Percentiles rank a stretch among this genome's conserved stretches.
phyloP scores from a whole-genome alignment of 2,329 filamentous ascomycete genomes.

The Aureobasidium uvarum region DNA sequence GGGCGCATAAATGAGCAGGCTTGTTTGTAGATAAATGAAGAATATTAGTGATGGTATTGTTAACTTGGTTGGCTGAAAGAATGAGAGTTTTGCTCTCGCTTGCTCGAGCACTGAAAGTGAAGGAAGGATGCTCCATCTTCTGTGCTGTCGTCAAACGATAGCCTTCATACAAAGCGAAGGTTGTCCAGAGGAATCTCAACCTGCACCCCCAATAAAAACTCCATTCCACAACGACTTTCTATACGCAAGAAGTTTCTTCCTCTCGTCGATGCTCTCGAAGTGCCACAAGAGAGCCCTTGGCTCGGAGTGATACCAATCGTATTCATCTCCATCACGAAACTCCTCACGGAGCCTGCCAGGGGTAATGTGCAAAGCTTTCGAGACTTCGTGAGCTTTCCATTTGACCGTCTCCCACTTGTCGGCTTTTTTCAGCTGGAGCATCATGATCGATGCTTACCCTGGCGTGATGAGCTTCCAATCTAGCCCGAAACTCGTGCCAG shows the following conservation, averaged over 20 bases:
- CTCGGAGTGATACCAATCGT: no score
- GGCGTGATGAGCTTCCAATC: background rate
- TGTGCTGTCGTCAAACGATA: background rate
- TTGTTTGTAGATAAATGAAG: conserved; percentile 14
- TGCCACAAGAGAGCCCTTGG: no score
- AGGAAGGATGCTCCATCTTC: background rate
- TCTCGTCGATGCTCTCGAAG: no score
- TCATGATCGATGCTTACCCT: background rate
- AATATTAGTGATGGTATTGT: background rate
- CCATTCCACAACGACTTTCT: no score
- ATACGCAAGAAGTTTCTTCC: no score
- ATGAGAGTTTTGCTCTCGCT: background rate
- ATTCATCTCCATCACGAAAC: no score
- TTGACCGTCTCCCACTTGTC: background rate
- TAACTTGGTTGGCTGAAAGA: background rate
- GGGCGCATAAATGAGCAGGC: conserved; percentile 48
- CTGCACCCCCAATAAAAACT: no score
- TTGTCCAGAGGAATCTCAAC: no score
- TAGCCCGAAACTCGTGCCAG: background rate
- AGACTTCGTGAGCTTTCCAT: background rate
- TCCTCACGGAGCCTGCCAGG: no score
- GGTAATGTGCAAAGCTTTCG: background rate
- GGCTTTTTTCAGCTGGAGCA: background rate
- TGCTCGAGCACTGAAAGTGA: background rate
- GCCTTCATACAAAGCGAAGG: no score